Percentiles rank a stretch among this genome's conserved stretches.
Evolutionary conservation across 495 filamentous ascomycete genomes (phyloP).

Genomic region (Hypoxylon subgilvum): DNA sequence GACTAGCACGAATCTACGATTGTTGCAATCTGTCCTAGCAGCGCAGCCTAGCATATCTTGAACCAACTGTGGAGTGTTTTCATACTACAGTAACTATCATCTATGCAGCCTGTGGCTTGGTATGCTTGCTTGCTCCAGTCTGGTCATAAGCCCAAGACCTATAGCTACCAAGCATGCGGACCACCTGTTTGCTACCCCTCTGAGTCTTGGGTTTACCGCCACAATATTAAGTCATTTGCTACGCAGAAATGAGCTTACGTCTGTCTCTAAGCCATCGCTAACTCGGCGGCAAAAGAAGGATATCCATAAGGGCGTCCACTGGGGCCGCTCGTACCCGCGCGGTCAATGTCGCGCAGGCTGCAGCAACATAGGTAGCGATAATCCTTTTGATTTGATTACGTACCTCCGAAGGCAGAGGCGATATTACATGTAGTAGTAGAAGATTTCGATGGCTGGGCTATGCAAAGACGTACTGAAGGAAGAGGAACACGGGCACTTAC

Average conservation of each 20-base stretch:
- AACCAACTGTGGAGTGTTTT: constrained; percentile 19
- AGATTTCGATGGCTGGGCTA: not conserved
- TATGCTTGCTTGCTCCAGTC: no score
- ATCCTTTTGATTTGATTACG: constrained; percentile 10
- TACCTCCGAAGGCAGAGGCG: not conserved
- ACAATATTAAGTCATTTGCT: constrained; percentile 26
- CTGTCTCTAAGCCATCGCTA: constrained; percentile 31
- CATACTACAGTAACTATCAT: no score
- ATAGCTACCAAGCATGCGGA: not conserved
- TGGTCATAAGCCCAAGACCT: no score
- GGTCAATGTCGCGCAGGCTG: constrained; percentile 9
- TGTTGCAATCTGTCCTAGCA: constrained; percentile 24
- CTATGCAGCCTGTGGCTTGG: constrained; percentile 8
- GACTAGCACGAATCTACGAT: constrained; percentile 11
- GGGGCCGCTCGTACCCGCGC: constrained; percentile 33
- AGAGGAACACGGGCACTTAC: constrained; percentile 13
- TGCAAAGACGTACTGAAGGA: not conserved
- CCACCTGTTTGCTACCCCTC: constrained; percentile 24
- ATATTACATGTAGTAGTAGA: not conserved
- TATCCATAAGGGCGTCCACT: constrained; percentile 9
- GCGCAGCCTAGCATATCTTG: no score
- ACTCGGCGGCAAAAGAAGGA: constrained; percentile 27
- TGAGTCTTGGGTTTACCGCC: constrained; percentile 25
- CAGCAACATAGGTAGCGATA: not conserved
- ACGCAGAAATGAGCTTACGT: constrained; percentile 19